Base-by-base conservation (phyloP, 2,329 filamentous ascomycete genomes). In the Fusarium citri region DNA sequence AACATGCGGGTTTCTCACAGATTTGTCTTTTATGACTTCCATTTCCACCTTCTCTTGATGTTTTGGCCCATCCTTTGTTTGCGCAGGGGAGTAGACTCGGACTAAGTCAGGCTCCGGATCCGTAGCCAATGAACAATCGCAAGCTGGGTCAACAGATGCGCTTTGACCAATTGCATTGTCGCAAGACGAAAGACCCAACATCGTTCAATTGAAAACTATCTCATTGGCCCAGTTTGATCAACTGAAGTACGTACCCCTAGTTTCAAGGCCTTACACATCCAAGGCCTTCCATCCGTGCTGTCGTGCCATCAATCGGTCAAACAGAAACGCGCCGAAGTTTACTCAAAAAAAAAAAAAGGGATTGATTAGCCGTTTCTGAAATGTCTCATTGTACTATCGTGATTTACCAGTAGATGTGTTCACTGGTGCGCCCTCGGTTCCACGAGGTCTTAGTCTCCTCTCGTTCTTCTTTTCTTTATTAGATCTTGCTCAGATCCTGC, bases 121-220 rank as follows among this genome's bases (percentile, higher is more conserved):
- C 9, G 18, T 6, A 6, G 18, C 34, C 18, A 11, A 37, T 37
- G 1, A n/a, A 6, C 18, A 37, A 18, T 1, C 34, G 5, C 0
- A 5, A 10, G 8, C 8, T 10, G 4, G 14, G 14, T 15, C 30
- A 30, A 1, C 14, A 3, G 30, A 8, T 4, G 3, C 4, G 4
- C 15, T 2, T 5, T 16, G 15, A 9, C 31, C 31, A 34, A 34
- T 16, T 18, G 15, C 0, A 34, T 10, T 9, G 8, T 18, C 16
- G 5, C 9, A 2, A 4, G 8, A 2, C 2, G 31, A 10, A 5
- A 34, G 16, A 10, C 8, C 16, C 16, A 18, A 2, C 12, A 3
- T 2, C 2, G 1, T 10, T 1, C 31, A 9, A 5, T 3, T 1
- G 2, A 18, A 34, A 8, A n/a, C n/a, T n/a, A n/a, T 18, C 5